Percentiles rank a stretch among this genome's conserved stretches.
Evolutionary conservation across 306 rosid genomes (phyloP).

Genomic region (Prunus mongolica): DNA sequence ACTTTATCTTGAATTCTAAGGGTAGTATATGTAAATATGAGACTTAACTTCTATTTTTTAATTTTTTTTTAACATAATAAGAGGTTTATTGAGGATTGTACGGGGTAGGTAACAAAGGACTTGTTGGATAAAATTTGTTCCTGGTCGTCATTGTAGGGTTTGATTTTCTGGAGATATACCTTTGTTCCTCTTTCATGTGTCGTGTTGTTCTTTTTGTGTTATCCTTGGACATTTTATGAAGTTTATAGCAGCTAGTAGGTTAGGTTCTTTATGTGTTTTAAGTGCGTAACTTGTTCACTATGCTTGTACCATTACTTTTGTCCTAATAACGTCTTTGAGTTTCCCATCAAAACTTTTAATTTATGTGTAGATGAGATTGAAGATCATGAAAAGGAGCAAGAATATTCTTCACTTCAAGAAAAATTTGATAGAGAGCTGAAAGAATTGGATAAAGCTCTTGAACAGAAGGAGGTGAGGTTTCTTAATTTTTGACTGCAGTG

Average conservation of each 20-base stretch:
- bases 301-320: background rate
- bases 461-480: conserved; percentile 84
- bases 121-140: background rate
- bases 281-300: background rate
- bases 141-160: background rate
- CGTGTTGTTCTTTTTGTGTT: background rate
- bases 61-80: background rate
- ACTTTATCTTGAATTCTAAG: background rate
- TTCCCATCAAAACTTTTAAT: background rate
- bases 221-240: background rate
- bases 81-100: background rate
- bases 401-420: conserved; percentile 90
- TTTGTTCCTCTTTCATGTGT: background rate
- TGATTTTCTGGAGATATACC: background rate
- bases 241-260: background rate
- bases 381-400: conserved; percentile 79
- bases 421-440: conserved; percentile 79
- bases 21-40: background rate
- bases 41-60: background rate
- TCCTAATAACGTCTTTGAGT: background rate
- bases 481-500: background rate
- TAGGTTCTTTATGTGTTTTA: background rate
- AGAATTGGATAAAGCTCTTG: conserved; percentile 88
- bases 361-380: conserved; percentile 53
- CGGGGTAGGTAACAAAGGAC: background rate